Conservation (phyloP, 345 rosid species). For the Passiflora organensis region DNA sequence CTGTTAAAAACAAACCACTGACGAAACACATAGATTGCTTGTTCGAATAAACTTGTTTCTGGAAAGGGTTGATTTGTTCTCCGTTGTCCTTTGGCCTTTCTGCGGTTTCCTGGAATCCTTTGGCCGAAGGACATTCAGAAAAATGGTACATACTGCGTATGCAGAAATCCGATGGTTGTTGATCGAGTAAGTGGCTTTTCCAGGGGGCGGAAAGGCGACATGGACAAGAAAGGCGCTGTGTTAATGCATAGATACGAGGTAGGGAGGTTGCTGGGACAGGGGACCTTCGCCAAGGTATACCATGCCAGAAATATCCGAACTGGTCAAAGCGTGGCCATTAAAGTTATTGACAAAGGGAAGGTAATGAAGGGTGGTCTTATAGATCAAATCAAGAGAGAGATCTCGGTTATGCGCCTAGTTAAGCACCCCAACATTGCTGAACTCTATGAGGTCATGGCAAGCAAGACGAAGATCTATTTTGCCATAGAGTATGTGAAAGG, state of each 20-base stretch:
- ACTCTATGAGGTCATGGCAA: conserved; percentile 90
- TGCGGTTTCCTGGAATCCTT: background rate
- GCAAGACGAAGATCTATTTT: conserved; percentile 72
- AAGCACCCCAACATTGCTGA: conserved; percentile 67
- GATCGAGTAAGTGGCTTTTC: background rate
- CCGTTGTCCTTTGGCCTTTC: no score
- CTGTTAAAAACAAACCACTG: conserved; percentile 2
- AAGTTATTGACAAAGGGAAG: conserved; percentile 67
- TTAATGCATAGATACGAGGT: conserved; percentile 69
- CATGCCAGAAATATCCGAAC: conserved; percentile 52
- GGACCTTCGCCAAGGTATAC: conserved; percentile 88
- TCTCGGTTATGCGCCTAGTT: conserved; percentile 77
- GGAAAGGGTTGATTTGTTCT: background rate
- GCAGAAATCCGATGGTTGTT: background rate
- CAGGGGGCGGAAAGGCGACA: conserved; percentile 16
- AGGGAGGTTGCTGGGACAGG: conserved; percentile 68
- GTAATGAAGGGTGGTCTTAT: conserved; percentile 51
- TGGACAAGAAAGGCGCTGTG: conserved; percentile 55
- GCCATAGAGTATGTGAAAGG: conserved; percentile 71
- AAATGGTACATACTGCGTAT: background rate
- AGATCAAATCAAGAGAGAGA: conserved; percentile 82
- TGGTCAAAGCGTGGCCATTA: conserved; percentile 66
- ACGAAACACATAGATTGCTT: background rate
- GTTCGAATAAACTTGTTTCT: background rate
- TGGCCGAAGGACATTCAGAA: background rate